Conservation (phyloP, 352 stramenopile genomes). For the Phytophthora fragariaefolia region DNA sequence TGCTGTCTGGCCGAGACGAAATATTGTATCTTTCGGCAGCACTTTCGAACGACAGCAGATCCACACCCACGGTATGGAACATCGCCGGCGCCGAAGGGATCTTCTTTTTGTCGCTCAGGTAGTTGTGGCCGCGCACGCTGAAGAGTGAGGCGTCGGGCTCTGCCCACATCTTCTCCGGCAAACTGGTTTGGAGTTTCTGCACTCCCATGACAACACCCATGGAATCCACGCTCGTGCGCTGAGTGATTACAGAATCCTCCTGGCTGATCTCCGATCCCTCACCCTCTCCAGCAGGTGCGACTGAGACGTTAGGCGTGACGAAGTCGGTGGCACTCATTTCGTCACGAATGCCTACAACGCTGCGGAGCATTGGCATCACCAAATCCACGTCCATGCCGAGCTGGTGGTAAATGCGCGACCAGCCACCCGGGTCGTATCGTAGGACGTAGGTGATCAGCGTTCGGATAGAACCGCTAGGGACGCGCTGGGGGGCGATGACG, state of each 20-base stretch:
- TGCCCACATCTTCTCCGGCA: conserved; percentile 86
- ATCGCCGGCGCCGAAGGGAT: conserved; percentile 67
- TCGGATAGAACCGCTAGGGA: conserved; percentile 75
- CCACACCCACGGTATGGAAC: conserved; percentile 85
- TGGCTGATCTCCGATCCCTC: conserved; percentile 22
- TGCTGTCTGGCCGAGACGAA: conserved; percentile 67
- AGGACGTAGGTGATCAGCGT: conserved; percentile 86
- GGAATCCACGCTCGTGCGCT: conserved; percentile 64
- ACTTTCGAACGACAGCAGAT: conserved; percentile 82
- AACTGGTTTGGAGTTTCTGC: conserved; percentile 67
- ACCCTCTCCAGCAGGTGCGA: conserved; percentile 31
- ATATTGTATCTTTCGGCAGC: conserved; percentile 80
- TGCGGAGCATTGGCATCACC: conserved; percentile 86
- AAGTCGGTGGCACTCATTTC: conserved; percentile 87
- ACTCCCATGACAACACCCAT: conserved; percentile 71
- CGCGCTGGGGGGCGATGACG: conserved; percentile 86
- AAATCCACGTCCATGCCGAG: conserved; percentile 91
- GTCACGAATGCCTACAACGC: conserved; percentile 85
- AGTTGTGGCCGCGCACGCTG: conserved; percentile 88
- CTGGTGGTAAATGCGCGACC: conserved; percentile 86
- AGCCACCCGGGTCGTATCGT: conserved; percentile 81
- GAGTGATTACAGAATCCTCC: conserved; percentile 24
- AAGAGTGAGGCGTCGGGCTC: conserved; percentile 86
- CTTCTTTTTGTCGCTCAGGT: conserved; percentile 92
- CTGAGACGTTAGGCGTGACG: conserved; percentile 86